Evolutionary conservation across 352 stramenopile genomes (phyloP).

Genomic region (Phytophthora tubulina): DNA sequence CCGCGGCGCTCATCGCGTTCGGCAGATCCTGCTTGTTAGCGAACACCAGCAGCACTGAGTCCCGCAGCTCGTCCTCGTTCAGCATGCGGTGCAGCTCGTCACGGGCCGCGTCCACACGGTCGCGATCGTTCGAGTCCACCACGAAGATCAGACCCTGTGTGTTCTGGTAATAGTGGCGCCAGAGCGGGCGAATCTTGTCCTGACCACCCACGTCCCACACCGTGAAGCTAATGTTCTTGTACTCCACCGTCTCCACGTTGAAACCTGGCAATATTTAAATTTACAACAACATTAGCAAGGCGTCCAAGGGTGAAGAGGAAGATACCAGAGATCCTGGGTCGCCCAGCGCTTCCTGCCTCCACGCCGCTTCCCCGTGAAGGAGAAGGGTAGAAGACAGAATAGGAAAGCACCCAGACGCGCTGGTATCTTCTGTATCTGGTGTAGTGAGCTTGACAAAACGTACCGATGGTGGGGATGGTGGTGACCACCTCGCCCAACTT

Average conservation of each 20-base stretch:
- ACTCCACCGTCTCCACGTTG: conserved; percentile 99
- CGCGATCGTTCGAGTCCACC: conserved; percentile 98
- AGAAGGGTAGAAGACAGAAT: not conserved
- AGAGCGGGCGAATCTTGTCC: conserved; percentile 98
- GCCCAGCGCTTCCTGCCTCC: conserved; percentile 36
- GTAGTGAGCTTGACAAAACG: conserved; percentile 18
- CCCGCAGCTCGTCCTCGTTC: conserved; percentile 98
- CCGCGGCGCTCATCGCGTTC: conserved; percentile 94
- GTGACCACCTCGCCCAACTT: conserved; percentile 96
- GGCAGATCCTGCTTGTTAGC: conserved; percentile 99
- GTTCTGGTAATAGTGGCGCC: conserved; percentile 99
- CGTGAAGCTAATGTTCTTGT: conserved; percentile 99
- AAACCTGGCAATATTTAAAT: conserved; percentile 77
- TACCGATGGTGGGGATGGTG: conserved; percentile 98
- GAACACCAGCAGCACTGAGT: conserved; percentile 98
- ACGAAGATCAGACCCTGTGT: conserved; percentile 99
- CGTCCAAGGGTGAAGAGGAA: not conserved
- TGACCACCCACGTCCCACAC: conserved; percentile 99
- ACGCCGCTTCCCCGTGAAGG: not conserved
- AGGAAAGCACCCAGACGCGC: not conserved
- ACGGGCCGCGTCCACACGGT: conserved; percentile 97
- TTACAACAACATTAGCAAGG: conserved; percentile 8
- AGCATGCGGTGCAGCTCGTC: conserved; percentile 99
- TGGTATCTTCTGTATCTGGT: not conserved
- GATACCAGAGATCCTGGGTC: conserved; percentile 14